Evolutionary conservation across 78 protist genomes (phyloP).

Genomic region (Dictyostelium capitatum): DNA sequence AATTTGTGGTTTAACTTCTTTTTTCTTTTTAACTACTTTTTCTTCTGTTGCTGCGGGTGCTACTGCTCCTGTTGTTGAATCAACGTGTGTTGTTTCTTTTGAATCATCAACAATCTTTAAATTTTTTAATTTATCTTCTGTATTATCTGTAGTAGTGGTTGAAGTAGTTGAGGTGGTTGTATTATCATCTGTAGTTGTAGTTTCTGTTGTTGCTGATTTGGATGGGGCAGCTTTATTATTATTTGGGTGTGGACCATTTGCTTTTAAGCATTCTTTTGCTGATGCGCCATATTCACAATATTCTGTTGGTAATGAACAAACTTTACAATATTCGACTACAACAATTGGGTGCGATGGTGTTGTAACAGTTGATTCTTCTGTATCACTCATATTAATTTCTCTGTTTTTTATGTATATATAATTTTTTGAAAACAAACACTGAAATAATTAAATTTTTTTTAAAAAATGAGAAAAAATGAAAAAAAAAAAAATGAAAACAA

Average conservation of each 20-base stretch:
- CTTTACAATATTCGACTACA: constrained; percentile 33
- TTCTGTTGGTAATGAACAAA: constrained; percentile 78
- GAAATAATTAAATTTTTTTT: too few species aligned
- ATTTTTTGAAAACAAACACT: too few species aligned
- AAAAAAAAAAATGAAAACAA: too few species aligned
- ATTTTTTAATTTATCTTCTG: constrained; percentile 34
- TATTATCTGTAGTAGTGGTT: constrained; percentile 20
- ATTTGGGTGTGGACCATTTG: constrained; percentile 50
- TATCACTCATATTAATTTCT: not conserved
- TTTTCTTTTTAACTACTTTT: constrained; percentile 36
- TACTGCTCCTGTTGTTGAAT: not conserved
- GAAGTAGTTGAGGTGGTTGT: not conserved
- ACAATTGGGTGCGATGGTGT: not conserved
- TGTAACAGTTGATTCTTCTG: not conserved
- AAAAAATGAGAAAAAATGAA: too few species aligned
- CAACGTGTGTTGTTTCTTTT: constrained; percentile 54
- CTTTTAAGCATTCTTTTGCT: constrained; percentile 43
- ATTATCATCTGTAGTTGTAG: not conserved
- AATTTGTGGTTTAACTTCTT: constrained; percentile 37
- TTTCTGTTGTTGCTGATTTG: not conserved
- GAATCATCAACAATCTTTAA: constrained; percentile 74
- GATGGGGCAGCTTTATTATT: not conserved
- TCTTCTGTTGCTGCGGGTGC: constrained; percentile 23
- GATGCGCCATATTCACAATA: constrained; percentile 84
- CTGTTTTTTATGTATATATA: too few species aligned